A percentile compares a stretch with the other conserved stretches of the same genome.
phyloP scores from a whole-genome alignment of 1,139 yeast species.

The Pneumocystis carinii region DNA sequence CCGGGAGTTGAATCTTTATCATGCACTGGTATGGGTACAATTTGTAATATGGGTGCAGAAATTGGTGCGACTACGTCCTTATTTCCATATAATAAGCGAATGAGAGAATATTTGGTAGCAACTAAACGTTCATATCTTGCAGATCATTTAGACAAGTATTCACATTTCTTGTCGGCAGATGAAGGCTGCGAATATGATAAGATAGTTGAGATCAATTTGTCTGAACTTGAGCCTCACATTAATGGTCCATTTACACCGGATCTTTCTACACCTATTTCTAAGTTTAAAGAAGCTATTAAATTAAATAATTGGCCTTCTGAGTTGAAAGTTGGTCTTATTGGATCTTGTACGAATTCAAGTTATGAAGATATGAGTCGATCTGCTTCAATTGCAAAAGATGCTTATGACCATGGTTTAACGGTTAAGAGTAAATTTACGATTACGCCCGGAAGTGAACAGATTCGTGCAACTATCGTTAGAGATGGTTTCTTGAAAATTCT shows the following conservation, averaged over 20 bases:
- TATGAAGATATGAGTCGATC: constrained; percentile 98
- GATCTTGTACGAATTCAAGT: constrained; percentile 98
- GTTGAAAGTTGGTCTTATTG: constrained; percentile 90
- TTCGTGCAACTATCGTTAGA: constrained; percentile 95
- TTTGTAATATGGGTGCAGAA: constrained; percentile 99
- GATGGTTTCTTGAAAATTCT: constrained; percentile 88
- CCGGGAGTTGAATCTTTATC: constrained; percentile 91
- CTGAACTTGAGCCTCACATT: constrained; percentile 90
- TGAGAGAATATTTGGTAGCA: constrained; percentile 77
- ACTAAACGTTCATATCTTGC: constrained; percentile 77
- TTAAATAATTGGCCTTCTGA: constrained; percentile 89
- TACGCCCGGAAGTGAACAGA: constrained; percentile 98
- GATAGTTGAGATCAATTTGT: constrained; percentile 84
- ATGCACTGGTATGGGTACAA: constrained; percentile 99
- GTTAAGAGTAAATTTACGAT: constrained; percentile 83
- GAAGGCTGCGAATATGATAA: constrained; percentile 93
- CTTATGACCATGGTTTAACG: constrained; percentile 78
- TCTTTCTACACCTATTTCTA: constrained; percentile 91
- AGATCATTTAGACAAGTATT: constrained; percentile 47
- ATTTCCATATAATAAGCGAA: constrained; percentile 89
- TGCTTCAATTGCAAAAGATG: constrained; percentile 84
- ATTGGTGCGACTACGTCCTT: constrained; percentile 98
- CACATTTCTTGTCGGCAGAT: constrained; percentile 77
- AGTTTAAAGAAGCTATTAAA: constrained; percentile 76
- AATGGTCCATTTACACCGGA: constrained; percentile 99